These are phyloP conservation scores for Rhizopus delemar DNA, from an alignment of 371 early-diverging fungal genomes.

Conservation along the genomic window DNA sequence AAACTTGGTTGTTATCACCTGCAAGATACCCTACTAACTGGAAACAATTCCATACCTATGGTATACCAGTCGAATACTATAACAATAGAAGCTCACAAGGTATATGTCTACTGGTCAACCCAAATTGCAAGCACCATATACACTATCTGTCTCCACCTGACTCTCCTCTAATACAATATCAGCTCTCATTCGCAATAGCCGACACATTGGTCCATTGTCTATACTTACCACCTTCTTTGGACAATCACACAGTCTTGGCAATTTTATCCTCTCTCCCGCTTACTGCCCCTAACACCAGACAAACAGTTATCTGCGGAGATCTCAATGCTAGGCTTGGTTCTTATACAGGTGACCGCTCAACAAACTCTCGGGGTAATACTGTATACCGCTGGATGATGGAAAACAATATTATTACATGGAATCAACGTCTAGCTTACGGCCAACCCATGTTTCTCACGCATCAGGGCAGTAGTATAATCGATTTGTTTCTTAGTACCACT, in stretches of 20 bases:
- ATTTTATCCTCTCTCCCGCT: constrained; percentile 1
- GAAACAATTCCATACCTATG: constrained; percentile 24
- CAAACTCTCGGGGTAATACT: constrained; percentile 2
- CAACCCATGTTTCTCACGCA: not conserved
- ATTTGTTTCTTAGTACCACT: not conserved
- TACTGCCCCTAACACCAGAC: not conserved
- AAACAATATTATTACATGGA: not conserved
- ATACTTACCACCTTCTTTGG: constrained; percentile 19
- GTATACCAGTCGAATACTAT: not conserved
- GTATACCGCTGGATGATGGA: not conserved
- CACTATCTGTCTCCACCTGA: constrained; percentile 2
- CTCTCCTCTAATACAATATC: not conserved
- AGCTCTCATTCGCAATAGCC: not conserved
- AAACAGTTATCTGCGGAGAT: constrained; percentile 20
- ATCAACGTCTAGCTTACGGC: constrained; percentile 8
- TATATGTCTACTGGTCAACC: constrained; percentile 3
- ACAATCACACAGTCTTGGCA: not conserved
- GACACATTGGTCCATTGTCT: constrained; percentile 6
- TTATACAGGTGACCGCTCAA: constrained; percentile 1
- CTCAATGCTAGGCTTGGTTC: constrained; percentile 13
- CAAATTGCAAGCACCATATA: not conserved
- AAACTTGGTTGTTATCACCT: constrained; percentile 22
- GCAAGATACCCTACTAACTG: constrained; percentile 13
- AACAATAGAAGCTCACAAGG: constrained; percentile 8
- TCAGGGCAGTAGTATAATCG: not conserved